phyloP scores from a whole-genome alignment of 2,329 filamentous ascomycete species.

The Fusarium albidum region DNA sequence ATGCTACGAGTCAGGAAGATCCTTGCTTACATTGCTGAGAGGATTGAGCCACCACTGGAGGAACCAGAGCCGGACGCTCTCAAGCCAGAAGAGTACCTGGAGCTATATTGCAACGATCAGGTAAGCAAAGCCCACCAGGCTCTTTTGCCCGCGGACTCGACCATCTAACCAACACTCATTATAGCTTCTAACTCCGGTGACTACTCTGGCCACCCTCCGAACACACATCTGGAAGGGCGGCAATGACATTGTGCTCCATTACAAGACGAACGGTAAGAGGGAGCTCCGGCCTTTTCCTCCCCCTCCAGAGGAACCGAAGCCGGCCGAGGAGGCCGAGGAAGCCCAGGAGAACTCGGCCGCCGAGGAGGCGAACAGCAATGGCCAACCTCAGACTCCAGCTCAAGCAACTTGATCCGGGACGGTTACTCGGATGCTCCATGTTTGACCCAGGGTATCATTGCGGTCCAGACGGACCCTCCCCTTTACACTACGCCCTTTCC shows the following conservation, averaged over 20 bases:
- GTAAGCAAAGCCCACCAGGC: constrained; percentile 57
- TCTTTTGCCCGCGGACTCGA: background rate
- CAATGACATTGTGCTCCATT: constrained; percentile 90
- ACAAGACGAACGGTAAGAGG: constrained; percentile 91
- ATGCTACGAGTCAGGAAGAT: constrained; percentile 98
- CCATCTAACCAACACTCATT: constrained; percentile 15
- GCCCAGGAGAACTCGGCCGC: constrained; percentile 23
- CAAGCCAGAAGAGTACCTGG: constrained; percentile 90
- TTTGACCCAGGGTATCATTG: constrained; percentile 2
- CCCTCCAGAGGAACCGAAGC: constrained; percentile 20
- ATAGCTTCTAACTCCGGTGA: constrained; percentile 76
- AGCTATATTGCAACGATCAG: constrained; percentile 93
- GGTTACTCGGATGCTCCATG: background rate
- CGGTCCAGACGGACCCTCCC: background rate
- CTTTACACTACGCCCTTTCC: background rate
- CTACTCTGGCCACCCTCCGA: constrained; percentile 93
- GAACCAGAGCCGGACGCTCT: constrained; percentile 67
- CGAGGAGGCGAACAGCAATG: constrained; percentile 27
- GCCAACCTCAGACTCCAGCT: constrained; percentile 17
- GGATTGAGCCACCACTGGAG: constrained; percentile 78
- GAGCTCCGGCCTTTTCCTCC: constrained; percentile 54
- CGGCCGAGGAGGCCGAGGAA: constrained; percentile 34
- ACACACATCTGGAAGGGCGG: constrained; percentile 94
- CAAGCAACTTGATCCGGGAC: constrained; percentile 15
- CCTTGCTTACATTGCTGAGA: constrained; percentile 87